Evolutionary conservation across 306 rosid genomes (phyloP).

Genomic region (Casuarina glauca): DNA sequence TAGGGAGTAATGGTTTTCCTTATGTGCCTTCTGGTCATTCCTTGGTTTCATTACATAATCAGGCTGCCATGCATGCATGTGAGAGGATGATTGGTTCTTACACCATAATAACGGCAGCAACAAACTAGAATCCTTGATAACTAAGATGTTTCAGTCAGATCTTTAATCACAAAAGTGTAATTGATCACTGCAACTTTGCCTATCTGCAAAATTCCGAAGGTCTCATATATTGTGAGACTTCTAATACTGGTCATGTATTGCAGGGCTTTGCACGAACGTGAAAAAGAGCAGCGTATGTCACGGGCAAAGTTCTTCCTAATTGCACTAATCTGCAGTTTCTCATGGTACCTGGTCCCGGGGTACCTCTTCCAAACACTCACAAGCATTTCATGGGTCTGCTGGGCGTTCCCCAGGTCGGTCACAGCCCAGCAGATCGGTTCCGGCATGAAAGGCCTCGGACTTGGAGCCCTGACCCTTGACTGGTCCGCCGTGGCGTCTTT

Average conservation of each 20-base stretch:
- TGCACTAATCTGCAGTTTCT: constrained; percentile 65
- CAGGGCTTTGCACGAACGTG: constrained; percentile 87
- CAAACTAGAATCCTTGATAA: neutral
- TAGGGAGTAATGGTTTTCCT: neutral
- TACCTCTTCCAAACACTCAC: constrained; percentile 74
- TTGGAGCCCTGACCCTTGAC: constrained; percentile 74
- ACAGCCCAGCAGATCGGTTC: constrained; percentile 86
- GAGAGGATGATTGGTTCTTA: neutral
- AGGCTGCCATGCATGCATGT: constrained; percentile 1
- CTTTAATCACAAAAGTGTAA: neutral
- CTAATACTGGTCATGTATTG: neutral
- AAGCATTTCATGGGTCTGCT: constrained; percentile 79
- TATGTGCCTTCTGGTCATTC: neutral
- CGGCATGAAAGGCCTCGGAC: constrained; percentile 77
- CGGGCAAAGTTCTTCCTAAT: constrained; percentile 67
- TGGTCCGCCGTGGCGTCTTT: constrained; percentile 73
- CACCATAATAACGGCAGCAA: neutral
- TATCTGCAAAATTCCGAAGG: neutral
- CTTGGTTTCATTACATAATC: neutral
- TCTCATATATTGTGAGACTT: neutral
- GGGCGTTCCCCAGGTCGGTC: constrained; percentile 76
- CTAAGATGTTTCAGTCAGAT: neutral
- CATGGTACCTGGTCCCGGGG: constrained; percentile 73
- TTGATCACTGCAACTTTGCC: neutral
- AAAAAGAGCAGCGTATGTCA: constrained; percentile 40